phyloP scores from a whole-genome alignment of 2,329 filamentous ascomycete genomes.

The Arthrobotrys iridis region DNA sequence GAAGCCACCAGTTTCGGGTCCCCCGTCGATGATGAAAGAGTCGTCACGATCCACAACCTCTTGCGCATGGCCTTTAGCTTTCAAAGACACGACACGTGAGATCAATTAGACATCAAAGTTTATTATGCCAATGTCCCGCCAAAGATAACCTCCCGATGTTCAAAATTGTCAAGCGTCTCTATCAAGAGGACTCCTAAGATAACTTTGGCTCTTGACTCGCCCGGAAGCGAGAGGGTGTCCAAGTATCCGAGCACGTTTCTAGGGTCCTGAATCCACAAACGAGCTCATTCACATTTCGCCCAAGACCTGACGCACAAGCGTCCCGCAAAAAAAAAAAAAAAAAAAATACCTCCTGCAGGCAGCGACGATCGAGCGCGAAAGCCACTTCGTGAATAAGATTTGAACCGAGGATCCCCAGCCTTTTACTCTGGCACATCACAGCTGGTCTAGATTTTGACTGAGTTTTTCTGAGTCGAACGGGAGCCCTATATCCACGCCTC shows the following conservation, averaged over 20 bases:
- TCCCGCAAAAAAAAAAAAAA: too few species aligned
- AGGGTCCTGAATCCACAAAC: constrained; percentile 45
- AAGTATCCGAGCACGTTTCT: constrained; percentile 51
- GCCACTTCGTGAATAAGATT: constrained; percentile 21
- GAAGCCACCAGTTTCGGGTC: constrained; percentile 47
- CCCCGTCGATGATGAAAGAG: constrained; percentile 20
- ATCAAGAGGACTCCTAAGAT: background rate
- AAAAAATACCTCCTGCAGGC: constrained; percentile 25
- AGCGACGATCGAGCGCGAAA: constrained; percentile 29
- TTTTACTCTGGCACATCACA: constrained; percentile 26
- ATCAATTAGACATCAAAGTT: constrained; percentile 8
- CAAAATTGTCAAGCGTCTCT: too few species aligned
- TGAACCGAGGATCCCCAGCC: constrained; percentile 40
- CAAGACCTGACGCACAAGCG: constrained; percentile 30
- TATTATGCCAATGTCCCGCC: background rate
- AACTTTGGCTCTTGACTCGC: constrained; percentile 8
- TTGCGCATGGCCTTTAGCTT: constrained; percentile 13
- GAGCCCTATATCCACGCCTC: constrained; percentile 18
- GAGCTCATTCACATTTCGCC: constrained; percentile 32
- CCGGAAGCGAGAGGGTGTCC: constrained; percentile 44
- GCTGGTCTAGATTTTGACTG: constrained; percentile 38
- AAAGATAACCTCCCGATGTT: constrained; percentile 24
- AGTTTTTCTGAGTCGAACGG: constrained; percentile 26
- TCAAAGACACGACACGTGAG: constrained; percentile 10
- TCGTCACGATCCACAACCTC: constrained; percentile 7